phyloP scores from a whole-genome alignment of 208 protist genomes.

The Crithidia expoeki region DNA sequence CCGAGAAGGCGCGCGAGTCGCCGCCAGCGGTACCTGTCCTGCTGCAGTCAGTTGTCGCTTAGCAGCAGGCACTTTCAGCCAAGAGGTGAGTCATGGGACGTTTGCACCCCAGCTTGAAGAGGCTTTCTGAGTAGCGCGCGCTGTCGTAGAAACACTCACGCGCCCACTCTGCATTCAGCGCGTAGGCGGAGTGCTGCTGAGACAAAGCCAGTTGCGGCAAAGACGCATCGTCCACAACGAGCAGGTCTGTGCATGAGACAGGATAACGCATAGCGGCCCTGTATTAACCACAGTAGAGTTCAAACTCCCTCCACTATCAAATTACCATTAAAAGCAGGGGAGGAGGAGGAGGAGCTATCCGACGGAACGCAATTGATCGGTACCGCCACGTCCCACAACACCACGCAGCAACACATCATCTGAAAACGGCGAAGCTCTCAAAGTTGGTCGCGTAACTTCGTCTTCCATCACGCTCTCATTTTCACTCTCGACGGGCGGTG shows the following conservation, averaged over 20 bases:
- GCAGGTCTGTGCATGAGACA: conserved; percentile 21
- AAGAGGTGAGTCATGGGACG: conserved; percentile 15
- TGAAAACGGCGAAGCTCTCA: neutral
- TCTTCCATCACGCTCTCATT: neutral
- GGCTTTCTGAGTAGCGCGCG: conserved; percentile 26
- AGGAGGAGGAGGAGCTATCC: neutral
- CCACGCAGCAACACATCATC: neutral
- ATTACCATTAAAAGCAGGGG: conserved; percentile 9
- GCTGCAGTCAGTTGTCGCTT: neutral
- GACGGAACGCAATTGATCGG: neutral
- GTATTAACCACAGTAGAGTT: conserved; percentile 61
- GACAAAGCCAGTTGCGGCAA: neutral
- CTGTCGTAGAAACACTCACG: conserved; percentile 24
- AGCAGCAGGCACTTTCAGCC: conserved; percentile 21
- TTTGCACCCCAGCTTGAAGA: conserved; percentile 15
- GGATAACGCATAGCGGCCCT: conserved; percentile 69
- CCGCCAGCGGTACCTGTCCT: conserved; percentile 3
- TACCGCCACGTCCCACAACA: conserved; percentile 26
- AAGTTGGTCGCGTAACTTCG: neutral
- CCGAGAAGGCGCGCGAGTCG: conserved; percentile 24
- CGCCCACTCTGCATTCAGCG: conserved; percentile 26
- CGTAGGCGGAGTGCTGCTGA: neutral
- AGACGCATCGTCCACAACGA: conserved; percentile 10
- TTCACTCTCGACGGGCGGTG: neutral
- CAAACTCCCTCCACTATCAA: conserved; percentile 41